These are phyloP conservation scores for Kluyveromyces marxianus DNA, from an alignment of 1,139 yeast species.

Conservation along the genomic window DNA sequence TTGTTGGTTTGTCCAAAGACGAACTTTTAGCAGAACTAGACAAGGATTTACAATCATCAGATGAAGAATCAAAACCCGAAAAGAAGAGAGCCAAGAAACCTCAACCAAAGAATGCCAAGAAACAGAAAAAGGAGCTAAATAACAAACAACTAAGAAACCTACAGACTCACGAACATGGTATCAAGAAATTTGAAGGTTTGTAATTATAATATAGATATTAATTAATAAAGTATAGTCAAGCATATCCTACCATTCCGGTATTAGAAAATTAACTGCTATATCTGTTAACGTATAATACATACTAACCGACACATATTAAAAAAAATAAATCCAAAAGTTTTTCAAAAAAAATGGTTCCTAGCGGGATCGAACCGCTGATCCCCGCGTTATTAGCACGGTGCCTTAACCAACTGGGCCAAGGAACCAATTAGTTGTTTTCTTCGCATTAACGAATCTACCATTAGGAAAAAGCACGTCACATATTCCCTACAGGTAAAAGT, in stretches of 20 bases:
- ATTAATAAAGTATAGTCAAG: background rate
- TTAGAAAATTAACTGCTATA: too few relatives aligned
- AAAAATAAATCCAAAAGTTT: background rate
- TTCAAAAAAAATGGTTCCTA: constrained; percentile 22
- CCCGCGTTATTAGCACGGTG: constrained; percentile 31
- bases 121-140: constrained; percentile 34
- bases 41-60: constrained; percentile 19
- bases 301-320: background rate
- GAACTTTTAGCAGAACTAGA: constrained; percentile 27
- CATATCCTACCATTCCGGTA: background rate
- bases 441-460: background rate
- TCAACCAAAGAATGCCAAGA: constrained; percentile 20
- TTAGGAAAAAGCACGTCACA: background rate
- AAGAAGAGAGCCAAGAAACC: constrained; percentile 14
- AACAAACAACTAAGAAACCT: constrained; percentile 42
- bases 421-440: constrained; percentile 14
- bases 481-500: background rate
- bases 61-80: constrained; percentile 18
- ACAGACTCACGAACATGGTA: constrained; percentile 59
- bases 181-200: constrained; percentile 57
- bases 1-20: constrained; percentile 24
- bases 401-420: constrained; percentile 31
- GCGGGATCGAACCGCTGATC: constrained; percentile 31
- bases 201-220: constrained; percentile 19
- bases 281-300: background rate